These are phyloP conservation scores for Thelephora aurantiotincta DNA, from an alignment of 768 basidiomycete genomes.

Conservation along the genomic window DNA sequence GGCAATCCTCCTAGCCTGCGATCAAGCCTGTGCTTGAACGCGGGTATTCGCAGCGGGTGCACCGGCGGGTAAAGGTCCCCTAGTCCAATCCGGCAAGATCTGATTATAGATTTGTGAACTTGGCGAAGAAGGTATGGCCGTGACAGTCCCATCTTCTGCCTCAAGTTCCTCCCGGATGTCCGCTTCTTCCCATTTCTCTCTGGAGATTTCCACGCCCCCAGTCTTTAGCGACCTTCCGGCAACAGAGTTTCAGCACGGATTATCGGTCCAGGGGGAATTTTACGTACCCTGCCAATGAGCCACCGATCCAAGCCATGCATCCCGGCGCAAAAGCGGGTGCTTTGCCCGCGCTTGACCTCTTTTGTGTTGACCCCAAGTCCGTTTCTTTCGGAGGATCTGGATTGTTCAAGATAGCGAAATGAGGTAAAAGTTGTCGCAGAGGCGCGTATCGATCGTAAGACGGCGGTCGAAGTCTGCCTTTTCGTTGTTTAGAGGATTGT, in stretches of 20 bases:
- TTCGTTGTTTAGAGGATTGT: constrained; percentile 9
- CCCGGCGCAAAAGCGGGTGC: constrained; percentile 82
- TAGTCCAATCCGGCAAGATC: constrained; percentile 75
- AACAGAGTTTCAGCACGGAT: constrained; percentile 1
- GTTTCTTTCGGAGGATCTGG: constrained; percentile 41
- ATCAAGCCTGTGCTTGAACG: too few relatives aligned
- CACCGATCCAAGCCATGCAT: constrained; percentile 84
- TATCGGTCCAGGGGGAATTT: not conserved
- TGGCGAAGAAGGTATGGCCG: constrained; percentile 15
- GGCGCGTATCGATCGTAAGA: constrained; percentile 62
- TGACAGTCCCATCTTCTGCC: constrained; percentile 16
- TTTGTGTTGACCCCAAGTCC: constrained; percentile 33
- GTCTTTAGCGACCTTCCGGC: constrained; percentile 63
- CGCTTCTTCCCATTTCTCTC: constrained; percentile 80
- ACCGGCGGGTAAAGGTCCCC: constrained; percentile 42
- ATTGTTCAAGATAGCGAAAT: constrained; percentile 78
- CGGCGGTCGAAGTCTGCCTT: constrained; percentile 27
- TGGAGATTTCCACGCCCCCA: constrained; percentile 64
- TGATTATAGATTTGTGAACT: constrained; percentile 12
- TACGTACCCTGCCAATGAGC: constrained; percentile 78
- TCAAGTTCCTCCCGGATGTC: constrained; percentile 22
- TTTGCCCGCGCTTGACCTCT: constrained; percentile 40
- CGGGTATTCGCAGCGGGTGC: constrained; percentile 36
- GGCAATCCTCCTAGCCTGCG: too few relatives aligned
- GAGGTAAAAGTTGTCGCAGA: constrained; percentile 54